These are phyloP conservation scores for Podospora sp. DNA, from an alignment of 495 filamentous ascomycete species.

Conservation along the genomic window DNA sequence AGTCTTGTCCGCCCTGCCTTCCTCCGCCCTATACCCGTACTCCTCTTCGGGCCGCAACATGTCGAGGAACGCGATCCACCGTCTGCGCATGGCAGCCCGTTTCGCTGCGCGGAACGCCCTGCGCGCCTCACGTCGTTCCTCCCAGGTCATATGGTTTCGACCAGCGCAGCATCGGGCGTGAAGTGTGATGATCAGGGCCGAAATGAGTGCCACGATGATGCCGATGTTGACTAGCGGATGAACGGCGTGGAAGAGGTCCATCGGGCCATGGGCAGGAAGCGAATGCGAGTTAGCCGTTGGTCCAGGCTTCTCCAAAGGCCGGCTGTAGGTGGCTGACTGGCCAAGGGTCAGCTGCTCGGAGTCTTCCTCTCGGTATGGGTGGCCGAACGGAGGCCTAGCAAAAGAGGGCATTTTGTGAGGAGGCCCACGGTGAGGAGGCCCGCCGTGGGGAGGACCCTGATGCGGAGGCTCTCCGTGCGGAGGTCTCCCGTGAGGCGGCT, in stretches of 20 bases:
- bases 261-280: neutral
- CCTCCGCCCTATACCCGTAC: neutral
- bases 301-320: too few species aligned
- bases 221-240: neutral
- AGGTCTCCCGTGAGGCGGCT: constrained; percentile 29
- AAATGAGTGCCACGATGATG: neutral
- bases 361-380: neutral
- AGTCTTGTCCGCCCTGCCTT: neutral
- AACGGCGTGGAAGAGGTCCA: neutral
- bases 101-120: neutral
- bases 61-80: constrained; percentile 10
- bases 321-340: neutral
- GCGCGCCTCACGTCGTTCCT: constrained; percentile 1
- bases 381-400: neutral
- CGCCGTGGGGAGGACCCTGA: constrained; percentile 9
- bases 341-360: neutral
- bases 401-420: neutral
- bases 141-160: neutral
- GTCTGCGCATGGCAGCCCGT: constrained; percentile 8
- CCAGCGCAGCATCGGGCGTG: neutral
- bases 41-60: constrained; percentile 3
- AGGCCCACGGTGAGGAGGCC: constrained; percentile 8
- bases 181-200: neutral
- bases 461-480: constrained; percentile 15
- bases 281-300: neutral